Evolutionary conservation across 164 flowering plant species (phyloP).

Genomic region (Malania oleifera): DNA sequence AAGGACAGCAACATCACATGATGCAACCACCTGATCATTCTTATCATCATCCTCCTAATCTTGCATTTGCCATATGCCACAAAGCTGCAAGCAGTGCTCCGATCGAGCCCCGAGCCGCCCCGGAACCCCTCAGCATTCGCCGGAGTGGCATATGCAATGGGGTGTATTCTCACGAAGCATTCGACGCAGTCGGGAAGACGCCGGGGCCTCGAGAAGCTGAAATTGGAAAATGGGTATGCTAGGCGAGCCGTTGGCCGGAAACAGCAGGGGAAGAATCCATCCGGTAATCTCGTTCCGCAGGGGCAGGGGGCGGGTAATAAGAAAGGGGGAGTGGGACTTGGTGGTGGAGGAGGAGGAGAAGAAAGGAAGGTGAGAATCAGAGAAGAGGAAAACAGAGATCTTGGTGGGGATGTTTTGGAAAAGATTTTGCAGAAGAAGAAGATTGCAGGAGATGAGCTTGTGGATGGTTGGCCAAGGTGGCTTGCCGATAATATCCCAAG

Average conservation of each 20-base stretch:
- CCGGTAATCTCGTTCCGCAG: neutral
- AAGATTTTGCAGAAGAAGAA: constrained; percentile 22
- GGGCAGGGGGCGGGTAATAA: neutral
- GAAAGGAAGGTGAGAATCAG: too few relatives aligned
- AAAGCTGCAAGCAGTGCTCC: too few relatives aligned
- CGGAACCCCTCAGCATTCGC: constrained; percentile 3
- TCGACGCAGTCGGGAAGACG: constrained; percentile 2
- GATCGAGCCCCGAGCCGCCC: neutral
- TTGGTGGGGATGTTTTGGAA: constrained; percentile 8
- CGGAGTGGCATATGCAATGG: constrained; percentile 10
- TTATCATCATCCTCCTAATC: too few relatives aligned
- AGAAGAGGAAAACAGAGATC: too few relatives aligned
- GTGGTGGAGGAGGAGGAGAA: constrained; percentile 11
- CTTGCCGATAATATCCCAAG: constrained; percentile 31
- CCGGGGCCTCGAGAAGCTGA: constrained; percentile 24
- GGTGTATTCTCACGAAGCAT: constrained; percentile 16
- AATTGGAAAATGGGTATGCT: constrained; percentile 22
- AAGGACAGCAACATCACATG: constrained; percentile 1
- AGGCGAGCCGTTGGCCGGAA: constrained; percentile 9
- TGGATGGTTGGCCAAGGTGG: constrained; percentile 52
- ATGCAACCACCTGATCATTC: too few relatives aligned
- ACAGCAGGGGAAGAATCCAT: neutral
- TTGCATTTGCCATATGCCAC: too few relatives aligned
- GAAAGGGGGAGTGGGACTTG: constrained; percentile 11
- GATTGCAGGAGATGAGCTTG: constrained; percentile 28